Percentiles rank a stretch among this genome's conserved stretches.
Conservation (phyloP, 2,329 filamentous ascomycete species). For the Cytospora schulzeri region DNA sequence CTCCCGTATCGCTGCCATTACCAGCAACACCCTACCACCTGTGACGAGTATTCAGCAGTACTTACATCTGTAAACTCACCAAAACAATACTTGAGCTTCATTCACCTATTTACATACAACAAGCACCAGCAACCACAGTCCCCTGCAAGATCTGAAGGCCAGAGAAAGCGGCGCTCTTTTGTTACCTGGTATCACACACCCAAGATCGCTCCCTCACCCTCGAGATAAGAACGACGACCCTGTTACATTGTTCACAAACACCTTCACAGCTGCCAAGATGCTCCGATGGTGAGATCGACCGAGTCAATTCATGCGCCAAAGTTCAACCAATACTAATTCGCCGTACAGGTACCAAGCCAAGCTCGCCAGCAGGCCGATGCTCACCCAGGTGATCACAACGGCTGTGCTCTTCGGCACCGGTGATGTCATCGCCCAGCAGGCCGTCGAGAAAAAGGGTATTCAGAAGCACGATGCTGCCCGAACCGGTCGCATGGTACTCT, state of each 20-base stretch:
- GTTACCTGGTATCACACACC: neutral
- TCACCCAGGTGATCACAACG: conserved; percentile 90
- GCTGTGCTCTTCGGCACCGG: conserved; percentile 90
- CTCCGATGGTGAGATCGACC: conserved; percentile 22
- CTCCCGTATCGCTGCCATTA: conserved; percentile 10
- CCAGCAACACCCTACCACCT: neutral
- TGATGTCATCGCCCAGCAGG: conserved; percentile 88
- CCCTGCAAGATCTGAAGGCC: neutral
- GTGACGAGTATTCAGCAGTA: neutral
- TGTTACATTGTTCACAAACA: neutral
- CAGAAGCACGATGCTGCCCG: conserved; percentile 73
- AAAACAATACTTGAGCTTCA: neutral
- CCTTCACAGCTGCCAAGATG: conserved; percentile 15
- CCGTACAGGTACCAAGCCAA: conserved; percentile 77
- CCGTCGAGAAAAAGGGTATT: conserved; percentile 78
- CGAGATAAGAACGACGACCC: neutral
- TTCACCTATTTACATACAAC: neutral
- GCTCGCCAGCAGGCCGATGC: conserved; percentile 77
- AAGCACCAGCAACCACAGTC: neutral
- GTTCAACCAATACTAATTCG: neutral
- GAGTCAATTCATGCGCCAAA: too few relatives aligned
- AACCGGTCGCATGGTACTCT: conserved; percentile 77
- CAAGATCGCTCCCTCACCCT: neutral
- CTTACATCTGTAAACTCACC: neutral
- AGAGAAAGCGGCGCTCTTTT: neutral